Percentiles rank a stretch among this genome's conserved stretches.
Evolutionary conservation across 345 rosid genomes (phyloP).

Genomic region (Citrus cavaleriei): DNA sequence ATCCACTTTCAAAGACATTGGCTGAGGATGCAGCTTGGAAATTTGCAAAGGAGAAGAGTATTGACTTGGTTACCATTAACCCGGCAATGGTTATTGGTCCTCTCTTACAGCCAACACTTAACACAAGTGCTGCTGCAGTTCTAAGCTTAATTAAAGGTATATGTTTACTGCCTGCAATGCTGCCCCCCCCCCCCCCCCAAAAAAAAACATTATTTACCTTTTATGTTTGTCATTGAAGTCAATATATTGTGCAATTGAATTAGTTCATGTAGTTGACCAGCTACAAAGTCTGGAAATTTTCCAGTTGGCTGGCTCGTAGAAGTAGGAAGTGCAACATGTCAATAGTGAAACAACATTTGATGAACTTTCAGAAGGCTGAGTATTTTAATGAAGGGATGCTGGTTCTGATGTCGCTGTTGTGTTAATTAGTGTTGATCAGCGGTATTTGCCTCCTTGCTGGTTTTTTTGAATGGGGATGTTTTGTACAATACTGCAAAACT

Average conservation of each 20-base stretch:
- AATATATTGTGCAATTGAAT: neutral
- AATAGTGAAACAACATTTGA: too few species aligned
- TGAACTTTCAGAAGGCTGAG: too few species aligned
- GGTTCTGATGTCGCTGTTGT: neutral
- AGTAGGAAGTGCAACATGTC: too few species aligned
- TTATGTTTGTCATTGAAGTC: neutral
- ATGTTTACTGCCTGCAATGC: neutral
- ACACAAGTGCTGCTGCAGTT: constrained; percentile 83
- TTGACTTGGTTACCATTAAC: constrained; percentile 73
- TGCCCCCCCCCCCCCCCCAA: too few species aligned
- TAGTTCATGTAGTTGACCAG: neutral
- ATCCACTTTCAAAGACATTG: constrained; percentile 79
- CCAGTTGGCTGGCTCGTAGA: too few species aligned
- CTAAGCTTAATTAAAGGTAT: constrained; percentile 74
- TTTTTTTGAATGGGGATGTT: too few species aligned
- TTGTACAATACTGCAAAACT: too few species aligned
- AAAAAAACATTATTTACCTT: neutral
- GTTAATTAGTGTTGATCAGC: too few species aligned
- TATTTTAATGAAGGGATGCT: too few species aligned
- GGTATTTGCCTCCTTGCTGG: too few species aligned
- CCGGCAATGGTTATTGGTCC: constrained; percentile 96
- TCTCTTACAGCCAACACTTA: constrained; percentile 87
- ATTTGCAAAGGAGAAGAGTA: constrained; percentile 63
- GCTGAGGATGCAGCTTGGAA: constrained; percentile 95
- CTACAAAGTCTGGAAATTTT: neutral